Percentiles rank a stretch among this genome's conserved stretches.
phyloP scores from a whole-genome alignment of 805 yeast species.

The Ogataea neopini region DNA sequence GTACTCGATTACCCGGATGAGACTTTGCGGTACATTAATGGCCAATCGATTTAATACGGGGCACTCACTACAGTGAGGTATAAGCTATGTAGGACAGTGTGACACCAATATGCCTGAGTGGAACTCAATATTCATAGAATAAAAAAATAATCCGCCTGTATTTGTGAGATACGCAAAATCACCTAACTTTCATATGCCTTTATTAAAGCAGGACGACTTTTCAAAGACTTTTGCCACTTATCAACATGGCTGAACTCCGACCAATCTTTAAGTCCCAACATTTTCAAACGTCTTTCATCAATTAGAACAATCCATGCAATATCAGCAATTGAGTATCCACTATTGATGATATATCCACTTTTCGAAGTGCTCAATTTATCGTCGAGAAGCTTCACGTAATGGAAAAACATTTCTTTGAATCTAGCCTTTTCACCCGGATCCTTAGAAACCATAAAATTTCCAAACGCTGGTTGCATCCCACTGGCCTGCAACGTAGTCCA shows the following conservation, averaged over 20 bases:
- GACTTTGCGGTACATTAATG: no score
- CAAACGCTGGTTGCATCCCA: background rate
- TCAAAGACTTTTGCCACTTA: background rate
- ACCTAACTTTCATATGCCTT: background rate
- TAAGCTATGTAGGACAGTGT: no score
- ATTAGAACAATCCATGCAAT: constrained; percentile 1
- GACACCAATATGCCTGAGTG: no score
- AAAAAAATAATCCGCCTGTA: no score
- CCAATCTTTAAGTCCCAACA: background rate
- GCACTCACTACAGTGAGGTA: no score
- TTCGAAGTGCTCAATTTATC: background rate
- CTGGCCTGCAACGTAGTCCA: constrained; percentile 4
- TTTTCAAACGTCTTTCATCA: constrained; percentile 2
- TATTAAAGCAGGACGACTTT: background rate
- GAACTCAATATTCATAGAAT: no score
- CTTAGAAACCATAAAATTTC: background rate
- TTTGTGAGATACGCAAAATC: no score
- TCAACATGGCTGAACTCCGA: background rate
- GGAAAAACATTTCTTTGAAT: background rate
- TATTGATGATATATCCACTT: constrained; percentile 3
- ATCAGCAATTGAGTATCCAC: constrained; percentile 8
- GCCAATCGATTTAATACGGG: no score
- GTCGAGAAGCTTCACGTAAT: constrained; percentile 2
- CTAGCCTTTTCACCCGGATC: background rate
- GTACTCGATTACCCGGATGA: no score